These are phyloP conservation scores for Cercospora nicotianae DNA, from an alignment of 2,329 filamentous ascomycete genomes.

Conservation along the genomic window DNA sequence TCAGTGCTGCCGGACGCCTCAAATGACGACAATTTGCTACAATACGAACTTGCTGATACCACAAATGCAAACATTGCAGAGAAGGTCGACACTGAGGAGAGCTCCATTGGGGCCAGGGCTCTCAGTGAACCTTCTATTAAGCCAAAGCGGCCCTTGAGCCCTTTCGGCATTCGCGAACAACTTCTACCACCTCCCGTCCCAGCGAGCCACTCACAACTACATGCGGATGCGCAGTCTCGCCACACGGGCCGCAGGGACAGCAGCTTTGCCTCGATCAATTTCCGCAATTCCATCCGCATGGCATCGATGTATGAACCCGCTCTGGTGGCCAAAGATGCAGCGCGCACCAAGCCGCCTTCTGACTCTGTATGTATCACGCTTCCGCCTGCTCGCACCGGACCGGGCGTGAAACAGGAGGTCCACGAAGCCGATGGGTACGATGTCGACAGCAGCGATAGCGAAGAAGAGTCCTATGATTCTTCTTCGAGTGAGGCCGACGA, in stretches of 20 bases:
- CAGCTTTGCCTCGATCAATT: conserved; percentile 54
- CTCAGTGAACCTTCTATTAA: not conserved
- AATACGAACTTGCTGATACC: not conserved
- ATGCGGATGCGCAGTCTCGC: not conserved
- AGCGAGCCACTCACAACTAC: conserved; percentile 25
- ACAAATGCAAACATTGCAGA: not conserved
- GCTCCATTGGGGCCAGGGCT: not conserved
- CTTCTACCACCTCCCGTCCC: conserved; percentile 48
- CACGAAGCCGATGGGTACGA: conserved; percentile 17
- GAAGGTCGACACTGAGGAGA: not conserved
- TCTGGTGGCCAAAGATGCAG: not conserved
- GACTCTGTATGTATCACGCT: conserved; percentile 11
- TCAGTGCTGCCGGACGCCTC: not conserved
- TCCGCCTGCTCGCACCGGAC: conserved; percentile 15
- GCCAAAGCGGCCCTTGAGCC: conserved; percentile 36
- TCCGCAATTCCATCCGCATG: conserved; percentile 44
- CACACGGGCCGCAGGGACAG: conserved; percentile 39
- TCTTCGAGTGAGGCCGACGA: conserved; percentile 27
- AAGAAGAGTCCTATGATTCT: conserved; percentile 33
- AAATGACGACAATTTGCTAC: not conserved
- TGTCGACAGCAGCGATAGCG: conserved; percentile 29
- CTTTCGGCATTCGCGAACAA: conserved; percentile 46
- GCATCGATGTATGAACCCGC: not conserved
- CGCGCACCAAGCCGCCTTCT: not conserved
- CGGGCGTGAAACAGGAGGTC: conserved; percentile 9